A percentile compares a stretch with the other conserved stretches of the same genome.
These are phyloP conservation scores for Eucalyptus globulus DNA, from an alignment of 345 rosid species.

Conservation along the genomic window DNA sequence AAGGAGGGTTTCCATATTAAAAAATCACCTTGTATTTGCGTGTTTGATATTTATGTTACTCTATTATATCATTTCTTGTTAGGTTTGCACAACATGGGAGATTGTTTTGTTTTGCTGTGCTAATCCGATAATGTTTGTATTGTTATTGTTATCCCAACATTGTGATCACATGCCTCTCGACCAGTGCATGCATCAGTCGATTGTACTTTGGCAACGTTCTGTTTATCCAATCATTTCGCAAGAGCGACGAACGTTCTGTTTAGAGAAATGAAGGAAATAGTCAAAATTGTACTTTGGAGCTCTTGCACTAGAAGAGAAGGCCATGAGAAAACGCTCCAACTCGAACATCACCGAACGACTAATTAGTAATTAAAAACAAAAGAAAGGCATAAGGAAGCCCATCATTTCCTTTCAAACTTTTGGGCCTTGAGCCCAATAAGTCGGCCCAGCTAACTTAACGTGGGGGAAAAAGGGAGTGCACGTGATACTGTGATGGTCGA, in stretches of 20 bases:
- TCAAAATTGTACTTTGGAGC: not conserved
- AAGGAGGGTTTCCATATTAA: too few species aligned
- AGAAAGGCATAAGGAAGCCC: not conserved
- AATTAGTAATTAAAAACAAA: not conserved
- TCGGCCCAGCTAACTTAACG: not conserved
- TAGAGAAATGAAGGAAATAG: not conserved
- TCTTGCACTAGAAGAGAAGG: not conserved
- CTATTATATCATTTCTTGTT: too few species aligned
- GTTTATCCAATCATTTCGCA: not conserved
- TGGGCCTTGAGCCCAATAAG: not conserved
- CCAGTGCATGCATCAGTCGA: not conserved
- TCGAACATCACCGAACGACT: not conserved
- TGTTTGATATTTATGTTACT: too few species aligned
- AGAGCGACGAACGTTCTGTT: not conserved
- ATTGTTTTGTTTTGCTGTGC: too few species aligned
- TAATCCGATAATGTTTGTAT: too few species aligned
- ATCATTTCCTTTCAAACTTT: not conserved
- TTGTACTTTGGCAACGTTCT: too few species aligned
- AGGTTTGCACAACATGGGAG: too few species aligned
- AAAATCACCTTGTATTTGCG: too few species aligned
- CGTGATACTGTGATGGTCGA: not conserved
- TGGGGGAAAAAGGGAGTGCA: not conserved
- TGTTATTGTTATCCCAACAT: too few species aligned
- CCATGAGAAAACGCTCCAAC: not conserved
- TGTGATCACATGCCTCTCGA: not conserved